A percentile compares a stretch with the other conserved stretches of the same genome.
These are phyloP conservation scores for Colletotrichum sidae DNA, from an alignment of 2,329 filamentous ascomycete species.

Conservation along the genomic window DNA sequence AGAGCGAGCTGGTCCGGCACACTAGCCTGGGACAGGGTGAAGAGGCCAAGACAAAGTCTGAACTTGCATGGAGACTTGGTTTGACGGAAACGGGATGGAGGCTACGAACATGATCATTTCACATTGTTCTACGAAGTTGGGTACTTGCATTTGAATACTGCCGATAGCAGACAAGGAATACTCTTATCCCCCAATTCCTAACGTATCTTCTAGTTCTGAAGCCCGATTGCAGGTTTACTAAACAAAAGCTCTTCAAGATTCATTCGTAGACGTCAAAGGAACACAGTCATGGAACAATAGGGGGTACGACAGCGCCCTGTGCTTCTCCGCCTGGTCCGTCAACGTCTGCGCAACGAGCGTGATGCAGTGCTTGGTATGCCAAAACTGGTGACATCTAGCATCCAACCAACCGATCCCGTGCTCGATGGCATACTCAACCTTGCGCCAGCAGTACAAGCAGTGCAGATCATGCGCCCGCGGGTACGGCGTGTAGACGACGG, in stretches of 20 bases:
- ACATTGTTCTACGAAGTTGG: too few species aligned
- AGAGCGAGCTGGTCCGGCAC: neutral
- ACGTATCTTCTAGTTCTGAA: too few species aligned
- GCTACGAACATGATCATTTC: neutral
- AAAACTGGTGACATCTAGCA: conserved; percentile 13
- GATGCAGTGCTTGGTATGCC: conserved; percentile 20
- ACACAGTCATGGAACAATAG: too few species aligned
- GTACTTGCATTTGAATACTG: too few species aligned
- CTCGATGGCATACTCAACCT: conserved; percentile 15
- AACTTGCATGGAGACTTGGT: conserved; percentile 16
- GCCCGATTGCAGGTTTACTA: too few species aligned
- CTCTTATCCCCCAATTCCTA: too few species aligned
- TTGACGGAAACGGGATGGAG: conserved; percentile 10
- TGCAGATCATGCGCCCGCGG: conserved; percentile 7
- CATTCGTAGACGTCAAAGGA: too few species aligned
- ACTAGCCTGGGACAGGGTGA: neutral
- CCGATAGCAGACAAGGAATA: too few species aligned
- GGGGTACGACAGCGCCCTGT: too few species aligned
- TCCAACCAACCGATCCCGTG: conserved; percentile 5
- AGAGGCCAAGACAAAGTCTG: neutral
- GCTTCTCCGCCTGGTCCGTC: neutral
- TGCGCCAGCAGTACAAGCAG: conserved; percentile 17
- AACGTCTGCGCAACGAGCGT: neutral
- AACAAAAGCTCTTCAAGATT: too few species aligned
- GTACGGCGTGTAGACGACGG: conserved; percentile 8